A percentile compares a stretch with the other conserved stretches of the same genome.
Conservation (phyloP, 1,139 yeast genomes). For the Suhomyces guaymorum region DNA sequence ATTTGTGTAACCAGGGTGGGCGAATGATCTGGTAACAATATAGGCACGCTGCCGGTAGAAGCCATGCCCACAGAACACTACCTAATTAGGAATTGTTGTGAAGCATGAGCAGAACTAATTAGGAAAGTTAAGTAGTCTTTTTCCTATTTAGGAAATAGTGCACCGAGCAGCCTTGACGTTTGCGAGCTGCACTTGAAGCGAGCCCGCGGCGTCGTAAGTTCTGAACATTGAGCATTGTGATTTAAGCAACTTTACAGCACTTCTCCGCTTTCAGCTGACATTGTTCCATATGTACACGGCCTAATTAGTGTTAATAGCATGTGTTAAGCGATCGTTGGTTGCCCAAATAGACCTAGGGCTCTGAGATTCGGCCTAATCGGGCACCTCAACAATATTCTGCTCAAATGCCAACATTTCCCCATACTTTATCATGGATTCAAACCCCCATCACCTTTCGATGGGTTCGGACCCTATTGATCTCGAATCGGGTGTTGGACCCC, state of each 20-base stretch:
- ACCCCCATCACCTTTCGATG: no score
- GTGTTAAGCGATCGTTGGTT: conserved; percentile 12
- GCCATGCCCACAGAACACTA: conserved; percentile 11
- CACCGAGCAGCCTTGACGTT: conserved; percentile 6
- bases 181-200: no score
- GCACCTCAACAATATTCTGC: conserved; percentile 8
- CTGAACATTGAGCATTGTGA: not conserved
- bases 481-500: no score
- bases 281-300: conserved; percentile 3
- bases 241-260: conserved; percentile 1
- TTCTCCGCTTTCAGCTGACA: conserved; percentile 11
- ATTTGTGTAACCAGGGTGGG: not conserved
- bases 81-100: conserved; percentile 25
- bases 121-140: conserved; percentile 24
- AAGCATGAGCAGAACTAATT: conserved; percentile 17
- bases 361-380: conserved; percentile 8
- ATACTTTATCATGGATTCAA: no score
- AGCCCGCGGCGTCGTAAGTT: no score
- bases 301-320: conserved; percentile 12
- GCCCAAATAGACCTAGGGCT: conserved; percentile 11
- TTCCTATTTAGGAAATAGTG: conserved; percentile 23
- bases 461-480: no score
- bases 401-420: no score
- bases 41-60: conserved; percentile 9
- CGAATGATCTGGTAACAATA: conserved; percentile 6